phyloP scores from a whole-genome alignment of 345 rosid species.

The Camelina laxa region DNA sequence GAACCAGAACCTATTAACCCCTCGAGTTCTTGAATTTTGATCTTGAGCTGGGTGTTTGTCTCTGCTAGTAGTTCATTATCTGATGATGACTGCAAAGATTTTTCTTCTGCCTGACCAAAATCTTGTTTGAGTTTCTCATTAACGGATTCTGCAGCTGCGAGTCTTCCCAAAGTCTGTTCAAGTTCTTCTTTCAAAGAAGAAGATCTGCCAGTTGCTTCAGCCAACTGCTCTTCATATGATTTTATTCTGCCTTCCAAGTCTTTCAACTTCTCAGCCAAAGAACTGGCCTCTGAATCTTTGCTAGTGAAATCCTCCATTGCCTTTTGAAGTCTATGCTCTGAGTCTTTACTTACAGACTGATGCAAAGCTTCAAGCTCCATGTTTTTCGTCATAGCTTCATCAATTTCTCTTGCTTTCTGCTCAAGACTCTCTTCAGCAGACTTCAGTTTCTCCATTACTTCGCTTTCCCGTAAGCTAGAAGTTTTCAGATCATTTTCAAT shows the following conservation, averaged over 20 bases:
- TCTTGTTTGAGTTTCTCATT: conserved; percentile 70
- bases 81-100: conserved; percentile 59
- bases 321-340: conserved; percentile 69
- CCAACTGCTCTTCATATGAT: conserved; percentile 65
- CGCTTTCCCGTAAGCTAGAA: conserved; percentile 67
- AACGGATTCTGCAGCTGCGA: conserved; percentile 59
- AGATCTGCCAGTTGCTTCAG: conserved; percentile 58
- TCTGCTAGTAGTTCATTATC: conserved; percentile 72
- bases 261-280: conserved; percentile 65
- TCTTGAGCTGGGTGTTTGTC: conserved; percentile 83
- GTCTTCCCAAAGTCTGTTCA: conserved; percentile 58
- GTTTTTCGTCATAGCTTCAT: conserved; percentile 58
- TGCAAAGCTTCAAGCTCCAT: conserved; percentile 71
- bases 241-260: conserved; percentile 63
- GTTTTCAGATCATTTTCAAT: conserved; percentile 70
- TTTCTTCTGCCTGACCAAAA: conserved; percentile 62
- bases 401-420: conserved; percentile 60
- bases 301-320: conserved; percentile 57
- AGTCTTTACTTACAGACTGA: conserved; percentile 62
- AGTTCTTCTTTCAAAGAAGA: conserved; percentile 71
- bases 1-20: conserved; percentile 58
- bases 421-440: conserved; percentile 72
- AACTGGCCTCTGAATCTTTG: conserved; percentile 78
- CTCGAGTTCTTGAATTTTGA: conserved; percentile 74
- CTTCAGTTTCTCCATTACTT: conserved; percentile 73